Evolutionary conservation across 2,329 filamentous ascomycete genomes (phyloP), one percentile per base, ranked within the genome.

Genomic region (Apiospora phragmitis): DNA sequence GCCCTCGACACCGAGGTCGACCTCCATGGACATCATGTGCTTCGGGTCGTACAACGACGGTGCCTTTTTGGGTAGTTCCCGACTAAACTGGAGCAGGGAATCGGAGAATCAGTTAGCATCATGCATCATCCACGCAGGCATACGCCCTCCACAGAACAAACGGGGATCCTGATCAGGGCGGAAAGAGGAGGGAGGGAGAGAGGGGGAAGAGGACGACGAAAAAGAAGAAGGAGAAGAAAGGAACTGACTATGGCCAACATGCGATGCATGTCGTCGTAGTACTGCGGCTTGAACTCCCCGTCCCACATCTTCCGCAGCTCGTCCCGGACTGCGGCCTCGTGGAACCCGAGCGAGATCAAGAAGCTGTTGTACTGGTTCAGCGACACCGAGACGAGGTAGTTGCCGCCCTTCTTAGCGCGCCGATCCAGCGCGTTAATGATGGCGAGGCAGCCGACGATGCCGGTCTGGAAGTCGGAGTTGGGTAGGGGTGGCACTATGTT

Each of bases 381-480:
- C 42, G 78, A 79, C 69, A 74, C 74, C 29, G 77, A 78, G 16
- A 79, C 78, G 16, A 79, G 77, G 29, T 79, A 78, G 42, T 75
- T 79, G 67, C 83, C 83, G 11, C 83, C 84, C 16, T 81, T 72
- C 59, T 81, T 75, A 0, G 77, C 81, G 24, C 83, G 78, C 29
- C 77, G 77, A 35, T 84, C 72, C 7, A 86, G 74, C 5, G 84
- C 85, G 21, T 83, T 76, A 16, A 86, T 70, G 38, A 87, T 81
- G 9, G 76, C 82, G 0, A 78, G 73, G 5, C 80, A 80, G 2
- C 85, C 85, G 18, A 76, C 75, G 1, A 83, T 78, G 1, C 85
- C 84, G 11, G 84, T 85, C 74, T 75, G 75, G 68, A 76, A 79
- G 59, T 79, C 78, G 0, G 77, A 78, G 70, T 79, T 79, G 1